A percentile compares a stretch with the other conserved stretches of the same genome.
Conservation (phyloP, 177 flowering plant genomes). For the Vitis hybrid region DNA sequence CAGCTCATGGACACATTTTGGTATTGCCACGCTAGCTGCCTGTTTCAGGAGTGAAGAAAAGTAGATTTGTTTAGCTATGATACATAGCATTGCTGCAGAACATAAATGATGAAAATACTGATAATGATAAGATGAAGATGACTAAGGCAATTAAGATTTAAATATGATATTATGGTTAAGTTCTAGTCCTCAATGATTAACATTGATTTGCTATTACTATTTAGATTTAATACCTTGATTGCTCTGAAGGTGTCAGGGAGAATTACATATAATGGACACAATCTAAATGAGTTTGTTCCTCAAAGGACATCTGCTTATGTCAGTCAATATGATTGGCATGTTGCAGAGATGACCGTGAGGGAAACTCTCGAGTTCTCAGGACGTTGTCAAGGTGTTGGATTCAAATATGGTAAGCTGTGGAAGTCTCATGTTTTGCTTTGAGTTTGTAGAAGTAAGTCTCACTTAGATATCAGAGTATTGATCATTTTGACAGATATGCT, state of each 20-base stretch:
- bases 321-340: conserved; percentile 86
- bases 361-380: conserved; percentile 90
- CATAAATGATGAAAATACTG: too few species aligned
- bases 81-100: too few species aligned
- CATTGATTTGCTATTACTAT: background rate
- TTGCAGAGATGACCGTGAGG: conserved; percentile 93
- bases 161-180: background rate
- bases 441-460: conserved; percentile 1
- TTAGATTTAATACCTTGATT: conserved; percentile 12
- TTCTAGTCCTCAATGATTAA: background rate
- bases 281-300: conserved; percentile 78
- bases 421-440: background rate
- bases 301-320: conserved; percentile 90
- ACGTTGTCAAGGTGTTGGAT: conserved; percentile 92
- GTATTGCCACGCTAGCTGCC: too few species aligned
- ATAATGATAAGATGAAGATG: too few species aligned
- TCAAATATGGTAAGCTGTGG: conserved; percentile 65
- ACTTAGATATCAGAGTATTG: conserved; percentile 3
- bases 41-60: too few species aligned
- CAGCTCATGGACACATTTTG: too few species aligned
- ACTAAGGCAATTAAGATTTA: background rate
- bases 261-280: conserved; percentile 87
- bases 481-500: conserved; percentile 72
- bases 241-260: conserved; percentile 72
- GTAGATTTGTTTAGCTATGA: too few species aligned